Evolutionary conservation across 257 asterid species (phyloP).

Genomic region (Nicotiana obtusifolia): DNA sequence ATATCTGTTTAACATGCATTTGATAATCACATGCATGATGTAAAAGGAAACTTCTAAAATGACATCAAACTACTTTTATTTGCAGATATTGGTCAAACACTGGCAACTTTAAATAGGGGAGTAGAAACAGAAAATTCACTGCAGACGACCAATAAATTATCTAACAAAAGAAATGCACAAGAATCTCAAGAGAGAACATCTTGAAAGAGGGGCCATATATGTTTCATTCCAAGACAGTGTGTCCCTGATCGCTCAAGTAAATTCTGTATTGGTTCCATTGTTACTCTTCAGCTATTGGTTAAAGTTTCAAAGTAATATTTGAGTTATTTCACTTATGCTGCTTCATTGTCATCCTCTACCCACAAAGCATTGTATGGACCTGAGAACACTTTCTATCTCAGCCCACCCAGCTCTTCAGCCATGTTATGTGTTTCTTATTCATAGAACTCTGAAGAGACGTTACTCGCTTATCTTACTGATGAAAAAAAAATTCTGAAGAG

Average conservation of each 20-base stretch:
- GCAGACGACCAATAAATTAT: not conserved
- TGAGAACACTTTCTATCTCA: not conserved
- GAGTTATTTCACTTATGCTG: not conserved
- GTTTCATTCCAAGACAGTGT: not conserved
- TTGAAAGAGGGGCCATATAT: not conserved
- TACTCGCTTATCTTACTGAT: not conserved
- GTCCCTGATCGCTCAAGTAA: slow-evolving; percentile 1
- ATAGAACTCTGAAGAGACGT: not conserved
- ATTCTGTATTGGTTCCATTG: not conserved
- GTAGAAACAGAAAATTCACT: not conserved
- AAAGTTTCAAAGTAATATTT: not conserved
- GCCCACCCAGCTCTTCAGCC: not conserved
- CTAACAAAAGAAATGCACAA: not conserved
- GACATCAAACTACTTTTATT: not conserved
- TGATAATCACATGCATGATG: not conserved
- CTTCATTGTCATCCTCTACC: not conserved
- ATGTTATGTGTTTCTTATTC: not conserved
- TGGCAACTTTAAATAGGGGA: not conserved
- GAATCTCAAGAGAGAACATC: not conserved
- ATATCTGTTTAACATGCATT: not conserved
- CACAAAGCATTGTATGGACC: not conserved
- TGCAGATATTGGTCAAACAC: not conserved
- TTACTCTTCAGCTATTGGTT: not conserved
- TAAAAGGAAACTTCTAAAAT: not conserved
- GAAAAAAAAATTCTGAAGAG: not conserved